phyloP scores from a whole-genome alignment of 106 monocot genomes.

The Allium cepa region DNA sequence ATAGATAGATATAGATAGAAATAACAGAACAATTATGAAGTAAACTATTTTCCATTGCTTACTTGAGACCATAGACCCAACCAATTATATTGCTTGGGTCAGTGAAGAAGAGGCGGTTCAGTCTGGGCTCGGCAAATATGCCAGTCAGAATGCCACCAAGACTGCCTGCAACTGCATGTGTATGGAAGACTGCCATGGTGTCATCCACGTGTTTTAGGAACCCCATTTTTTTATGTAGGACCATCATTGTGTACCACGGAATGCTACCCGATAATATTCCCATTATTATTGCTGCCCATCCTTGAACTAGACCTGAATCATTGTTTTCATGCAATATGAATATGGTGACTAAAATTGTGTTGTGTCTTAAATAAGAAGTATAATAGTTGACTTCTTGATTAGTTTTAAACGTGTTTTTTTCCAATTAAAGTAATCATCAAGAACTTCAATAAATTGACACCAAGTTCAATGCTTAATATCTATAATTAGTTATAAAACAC shows the following conservation, averaged over 20 bases:
- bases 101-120: constrained; percentile 8
- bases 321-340: background rate
- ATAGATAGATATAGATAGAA: too few species aligned
- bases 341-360: too few species aligned
- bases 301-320: constrained; percentile 10
- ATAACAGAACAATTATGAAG: too few species aligned
- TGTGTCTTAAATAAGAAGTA: too few species aligned
- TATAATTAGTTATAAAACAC: too few species aligned
- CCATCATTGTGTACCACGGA: constrained; percentile 23
- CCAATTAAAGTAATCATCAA: too few species aligned
- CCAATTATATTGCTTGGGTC: constrained; percentile 5
- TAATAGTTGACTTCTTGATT: too few species aligned
- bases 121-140: constrained; percentile 10
- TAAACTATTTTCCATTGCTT: background rate
- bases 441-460: too few species aligned
- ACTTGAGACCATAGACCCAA: constrained; percentile 6
- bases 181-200: constrained; percentile 19
- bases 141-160: constrained; percentile 15
- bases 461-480: too few species aligned
- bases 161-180: constrained; percentile 14
- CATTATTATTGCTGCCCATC: constrained; percentile 11
- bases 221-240: constrained; percentile 13
- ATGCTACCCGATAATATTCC: constrained; percentile 16
- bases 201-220: constrained; percentile 15
- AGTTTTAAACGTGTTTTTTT: too few species aligned